phyloP scores from a whole-genome alignment of 768 basidiomycete genomes.

The Lentinula boryana region DNA sequence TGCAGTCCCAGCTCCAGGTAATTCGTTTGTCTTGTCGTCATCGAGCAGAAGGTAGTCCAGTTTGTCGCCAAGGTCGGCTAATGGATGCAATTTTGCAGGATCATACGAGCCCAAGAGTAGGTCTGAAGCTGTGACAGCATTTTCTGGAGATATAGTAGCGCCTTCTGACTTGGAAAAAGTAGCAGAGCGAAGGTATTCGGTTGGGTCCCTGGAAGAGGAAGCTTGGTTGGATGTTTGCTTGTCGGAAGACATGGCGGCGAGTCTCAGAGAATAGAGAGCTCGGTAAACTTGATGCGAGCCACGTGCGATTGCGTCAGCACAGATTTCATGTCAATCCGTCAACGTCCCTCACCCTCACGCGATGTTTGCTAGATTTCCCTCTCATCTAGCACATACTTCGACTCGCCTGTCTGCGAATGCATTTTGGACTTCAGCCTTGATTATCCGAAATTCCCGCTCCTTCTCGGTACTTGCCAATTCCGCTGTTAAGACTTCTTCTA shows the following conservation, averaged over 20 bases:
- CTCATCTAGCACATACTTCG: background rate
- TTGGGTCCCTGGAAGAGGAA: conserved; percentile 41
- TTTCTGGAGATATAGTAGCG: conserved; percentile 34
- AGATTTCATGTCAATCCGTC: background rate
- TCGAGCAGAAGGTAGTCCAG: conserved; percentile 94
- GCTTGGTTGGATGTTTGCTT: conserved; percentile 20
- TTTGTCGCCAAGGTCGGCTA: conserved; percentile 88
- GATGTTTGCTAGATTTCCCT: background rate
- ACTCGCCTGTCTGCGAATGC: background rate
- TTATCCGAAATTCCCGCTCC: background rate
- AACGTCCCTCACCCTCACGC: background rate
- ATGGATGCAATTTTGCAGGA: conserved; percentile 87
- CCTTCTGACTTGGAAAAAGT: conserved; percentile 40
- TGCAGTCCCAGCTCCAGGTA: conserved; percentile 87
- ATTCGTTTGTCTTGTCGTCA: conserved; percentile 89
- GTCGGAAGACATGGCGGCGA: conserved; percentile 21
- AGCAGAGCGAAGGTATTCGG: conserved; percentile 40
- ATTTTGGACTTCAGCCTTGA: conserved; percentile 13
- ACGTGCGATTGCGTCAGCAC: background rate
- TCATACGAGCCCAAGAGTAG: conserved; percentile 85
- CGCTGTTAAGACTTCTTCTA: background rate
- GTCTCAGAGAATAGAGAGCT: background rate
- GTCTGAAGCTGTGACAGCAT: conserved; percentile 77
- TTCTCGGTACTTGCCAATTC: background rate
- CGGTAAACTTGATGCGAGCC: background rate